These are phyloP conservation scores for Eremothecium cymbalariae DNA, from an alignment of 1,139 yeast species.

Conservation along the genomic window DNA sequence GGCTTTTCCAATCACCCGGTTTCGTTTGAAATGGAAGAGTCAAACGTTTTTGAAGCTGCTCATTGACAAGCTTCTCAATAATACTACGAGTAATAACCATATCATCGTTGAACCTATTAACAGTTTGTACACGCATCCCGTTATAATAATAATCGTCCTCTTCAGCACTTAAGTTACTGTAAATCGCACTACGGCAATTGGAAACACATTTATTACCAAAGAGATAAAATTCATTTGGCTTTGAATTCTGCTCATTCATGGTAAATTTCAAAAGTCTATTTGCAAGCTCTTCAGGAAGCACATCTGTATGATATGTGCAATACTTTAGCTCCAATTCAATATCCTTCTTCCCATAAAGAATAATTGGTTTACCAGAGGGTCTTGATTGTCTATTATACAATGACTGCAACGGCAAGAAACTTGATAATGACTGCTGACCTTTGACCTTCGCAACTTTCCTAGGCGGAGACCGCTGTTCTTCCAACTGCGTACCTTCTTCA, in stretches of 20 bases:
- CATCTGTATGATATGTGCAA: constrained; percentile 43
- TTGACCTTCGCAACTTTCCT: too few relatives aligned
- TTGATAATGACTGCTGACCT: too few relatives aligned
- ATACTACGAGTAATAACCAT: constrained; percentile 37
- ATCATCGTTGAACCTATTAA: constrained; percentile 33
- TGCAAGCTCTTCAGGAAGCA: constrained; percentile 45
- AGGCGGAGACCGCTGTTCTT: too few relatives aligned
- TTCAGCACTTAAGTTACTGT: constrained; percentile 5
- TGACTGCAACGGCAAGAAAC: too few relatives aligned
- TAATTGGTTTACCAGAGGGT: constrained; percentile 22
- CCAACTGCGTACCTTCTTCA: too few relatives aligned
- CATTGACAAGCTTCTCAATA: constrained; percentile 40
- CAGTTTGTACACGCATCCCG: constrained; percentile 3
- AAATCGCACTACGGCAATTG: constrained; percentile 39
- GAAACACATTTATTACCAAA: constrained; percentile 55
- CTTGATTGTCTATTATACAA: too few relatives aligned
- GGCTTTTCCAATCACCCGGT: constrained; percentile 42
- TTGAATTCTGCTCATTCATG: constrained; percentile 33
- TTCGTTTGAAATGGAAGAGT: constrained; percentile 29
- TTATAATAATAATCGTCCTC: background rate
- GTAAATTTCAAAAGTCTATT: constrained; percentile 38
- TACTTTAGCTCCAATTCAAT: constrained; percentile 40
- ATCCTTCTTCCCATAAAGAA: constrained; percentile 36
- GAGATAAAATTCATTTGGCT: constrained; percentile 42
- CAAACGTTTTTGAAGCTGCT: constrained; percentile 31